Evolutionary conservation across 2,329 filamentous ascomycete genomes (phyloP).

Genomic region (Trichoderma atroviride): DNA sequence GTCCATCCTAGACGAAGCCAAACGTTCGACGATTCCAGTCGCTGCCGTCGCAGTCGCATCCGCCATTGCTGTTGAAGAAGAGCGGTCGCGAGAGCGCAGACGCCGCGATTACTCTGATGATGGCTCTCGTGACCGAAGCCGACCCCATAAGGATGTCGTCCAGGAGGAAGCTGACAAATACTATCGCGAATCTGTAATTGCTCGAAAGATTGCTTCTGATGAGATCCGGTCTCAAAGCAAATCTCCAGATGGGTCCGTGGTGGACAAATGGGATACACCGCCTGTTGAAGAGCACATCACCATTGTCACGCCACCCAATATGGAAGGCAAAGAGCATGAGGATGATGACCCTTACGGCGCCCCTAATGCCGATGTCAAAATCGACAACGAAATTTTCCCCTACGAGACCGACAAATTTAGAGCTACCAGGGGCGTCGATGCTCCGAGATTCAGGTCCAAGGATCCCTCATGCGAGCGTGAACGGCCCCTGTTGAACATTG

Average conservation of each 20-base stretch:
- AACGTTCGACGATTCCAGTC: conserved; percentile 53
- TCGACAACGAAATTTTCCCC: conserved; percentile 62
- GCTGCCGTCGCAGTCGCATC: conserved; percentile 51
- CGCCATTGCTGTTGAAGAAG: conserved; percentile 49
- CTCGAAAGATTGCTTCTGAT: conserved; percentile 56
- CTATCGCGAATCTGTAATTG: conserved; percentile 59
- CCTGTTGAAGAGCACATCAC: conserved; percentile 43
- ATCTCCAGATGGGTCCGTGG: conserved; percentile 56
- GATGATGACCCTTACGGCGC: conserved; percentile 54
- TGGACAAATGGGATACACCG: conserved; percentile 55
- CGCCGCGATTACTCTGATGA: conserved; percentile 40
- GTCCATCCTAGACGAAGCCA: conserved; percentile 49
- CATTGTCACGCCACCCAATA: conserved; percentile 59
- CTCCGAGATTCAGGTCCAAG: conserved; percentile 47
- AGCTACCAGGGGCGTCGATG: conserved; percentile 33
- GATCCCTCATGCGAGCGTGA: conserved; percentile 59
- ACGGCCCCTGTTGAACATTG: conserved; percentile 62
- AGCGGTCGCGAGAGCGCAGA: conserved; percentile 40
- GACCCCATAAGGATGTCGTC: conserved; percentile 46
- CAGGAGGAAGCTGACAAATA: conserved; percentile 61
- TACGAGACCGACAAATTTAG: conserved; percentile 49
- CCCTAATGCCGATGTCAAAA: conserved; percentile 65
- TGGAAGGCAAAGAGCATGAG: conserved; percentile 44
- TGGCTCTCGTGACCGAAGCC: conserved; percentile 40
- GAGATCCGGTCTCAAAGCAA: conserved; percentile 56